Conservation (phyloP, 371 early-diverging fungal genomes). For the Blastocladiella emersonii region DNA sequence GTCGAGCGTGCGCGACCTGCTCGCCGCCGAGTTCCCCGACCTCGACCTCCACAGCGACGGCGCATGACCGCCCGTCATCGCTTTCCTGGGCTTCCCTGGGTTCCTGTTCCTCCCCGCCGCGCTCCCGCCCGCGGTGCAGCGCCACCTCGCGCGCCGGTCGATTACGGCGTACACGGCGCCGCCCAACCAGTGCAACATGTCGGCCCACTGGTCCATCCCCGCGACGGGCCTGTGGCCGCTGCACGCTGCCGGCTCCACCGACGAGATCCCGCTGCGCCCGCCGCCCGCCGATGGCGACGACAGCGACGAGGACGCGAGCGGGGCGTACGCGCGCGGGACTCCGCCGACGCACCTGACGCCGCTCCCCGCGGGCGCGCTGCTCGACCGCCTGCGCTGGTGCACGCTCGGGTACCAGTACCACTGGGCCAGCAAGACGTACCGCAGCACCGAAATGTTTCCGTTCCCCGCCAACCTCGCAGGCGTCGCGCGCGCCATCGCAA, state of each 20-base stretch:
- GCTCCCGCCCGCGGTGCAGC: neutral
- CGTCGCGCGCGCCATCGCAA: neutral
- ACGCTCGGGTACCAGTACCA: constrained; percentile 5
- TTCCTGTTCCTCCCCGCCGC: neutral
- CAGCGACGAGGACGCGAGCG: neutral
- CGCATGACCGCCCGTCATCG: neutral
- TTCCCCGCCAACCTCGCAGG: neutral
- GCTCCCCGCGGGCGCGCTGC: neutral
- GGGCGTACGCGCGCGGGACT: too few species aligned
- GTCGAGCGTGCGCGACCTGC: too few species aligned
- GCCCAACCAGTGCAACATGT: neutral
- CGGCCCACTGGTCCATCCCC: neutral
- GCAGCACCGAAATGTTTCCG: neutral
- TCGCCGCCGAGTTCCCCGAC: too few species aligned
- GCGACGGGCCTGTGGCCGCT: neutral
- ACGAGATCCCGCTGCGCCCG: neutral
- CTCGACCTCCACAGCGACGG: too few species aligned
- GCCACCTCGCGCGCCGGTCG: neutral
- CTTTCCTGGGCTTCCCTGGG: neutral
- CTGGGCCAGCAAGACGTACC: constrained; percentile 3
- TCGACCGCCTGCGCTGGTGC: constrained; percentile 6
- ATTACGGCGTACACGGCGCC: neutral
- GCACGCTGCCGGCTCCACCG: neutral
- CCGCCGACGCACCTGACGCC: neutral
- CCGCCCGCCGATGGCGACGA: neutral